A percentile compares a stretch with the other conserved stretches of the same genome.
Evolutionary conservation across 164 flowering plant genomes (phyloP).

Genomic region (Chloranthus sessilifolius): DNA sequence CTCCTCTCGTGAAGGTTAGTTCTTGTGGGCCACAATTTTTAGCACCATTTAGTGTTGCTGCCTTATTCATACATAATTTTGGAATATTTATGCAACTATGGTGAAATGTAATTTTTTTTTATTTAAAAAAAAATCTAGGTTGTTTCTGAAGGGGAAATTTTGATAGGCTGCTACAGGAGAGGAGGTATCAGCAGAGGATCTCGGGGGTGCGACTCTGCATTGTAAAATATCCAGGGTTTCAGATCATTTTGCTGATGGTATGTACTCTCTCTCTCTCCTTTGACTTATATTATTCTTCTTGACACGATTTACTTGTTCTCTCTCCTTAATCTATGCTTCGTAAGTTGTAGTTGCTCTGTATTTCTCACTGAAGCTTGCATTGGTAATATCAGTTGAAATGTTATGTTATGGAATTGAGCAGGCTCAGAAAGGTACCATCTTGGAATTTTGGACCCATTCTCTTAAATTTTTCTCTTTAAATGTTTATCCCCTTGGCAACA

Average conservation of each 20-base stretch:
- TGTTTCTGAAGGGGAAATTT: conserved; percentile 31
- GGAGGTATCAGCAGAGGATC: conserved; percentile 91
- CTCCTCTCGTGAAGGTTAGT: conserved; percentile 97
- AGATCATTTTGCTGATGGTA: conserved; percentile 95
- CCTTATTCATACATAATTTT: neutral
- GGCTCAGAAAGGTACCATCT: too few species aligned
- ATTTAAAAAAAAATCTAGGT: conserved; percentile 21
- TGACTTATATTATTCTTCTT: neutral
- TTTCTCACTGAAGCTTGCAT: too few species aligned
- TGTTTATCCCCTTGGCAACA: too few species aligned
- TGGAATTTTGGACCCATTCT: too few species aligned
- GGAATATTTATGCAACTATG: neutral
- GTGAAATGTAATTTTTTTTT: conserved; percentile 13
- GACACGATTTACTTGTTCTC: neutral
- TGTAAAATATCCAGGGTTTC: conserved; percentile 97
- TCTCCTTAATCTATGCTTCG: too few species aligned
- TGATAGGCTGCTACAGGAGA: conserved; percentile 98
- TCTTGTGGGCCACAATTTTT: too few species aligned
- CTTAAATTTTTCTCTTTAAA: too few species aligned
- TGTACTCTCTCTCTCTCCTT: conserved; percentile 7
- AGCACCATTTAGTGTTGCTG: too few species aligned
- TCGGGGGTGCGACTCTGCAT: conserved; percentile 91
- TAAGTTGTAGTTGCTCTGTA: neutral
- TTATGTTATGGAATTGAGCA: too few species aligned
- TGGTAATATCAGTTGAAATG: too few species aligned